Conservation (phyloP, 2,329 filamentous ascomycete genomes). For the Aspergillus glaucus region DNA sequence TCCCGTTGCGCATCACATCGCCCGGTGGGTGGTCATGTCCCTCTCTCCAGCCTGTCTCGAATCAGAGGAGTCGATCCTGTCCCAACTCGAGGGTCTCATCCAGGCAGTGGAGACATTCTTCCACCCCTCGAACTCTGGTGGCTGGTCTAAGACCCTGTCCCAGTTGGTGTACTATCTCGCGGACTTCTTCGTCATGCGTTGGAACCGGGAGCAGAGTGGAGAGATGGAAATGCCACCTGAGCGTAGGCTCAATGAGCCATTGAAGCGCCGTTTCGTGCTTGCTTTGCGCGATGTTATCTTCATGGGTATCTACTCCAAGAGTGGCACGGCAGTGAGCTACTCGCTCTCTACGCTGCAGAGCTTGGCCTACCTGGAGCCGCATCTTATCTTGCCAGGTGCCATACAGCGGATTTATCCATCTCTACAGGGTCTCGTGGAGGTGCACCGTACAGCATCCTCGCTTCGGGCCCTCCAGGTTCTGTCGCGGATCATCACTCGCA, state of each 20-base stretch:
- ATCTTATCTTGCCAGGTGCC: slow-evolving; percentile 84
- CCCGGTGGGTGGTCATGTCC: slow-evolving; percentile 87
- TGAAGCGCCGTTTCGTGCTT: slow-evolving; percentile 84
- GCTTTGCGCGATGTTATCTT: slow-evolving; percentile 89
- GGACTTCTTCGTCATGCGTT: slow-evolving; percentile 94
- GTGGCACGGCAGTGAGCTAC: slow-evolving; percentile 82
- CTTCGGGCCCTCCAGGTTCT: slow-evolving; percentile 87
- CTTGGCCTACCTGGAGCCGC: slow-evolving; percentile 82
- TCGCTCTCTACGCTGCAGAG: slow-evolving; percentile 86
- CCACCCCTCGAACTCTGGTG: slow-evolving; percentile 91
- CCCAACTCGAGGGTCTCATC: slow-evolving; percentile 81
- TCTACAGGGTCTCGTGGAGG: slow-evolving; percentile 91
- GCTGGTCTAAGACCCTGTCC: slow-evolving; percentile 82
- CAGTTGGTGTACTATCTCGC: slow-evolving; percentile 89
- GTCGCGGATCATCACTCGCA: slow-evolving; percentile 80
- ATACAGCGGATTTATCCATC: slow-evolving; percentile 95
- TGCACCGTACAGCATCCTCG: slow-evolving; percentile 91
- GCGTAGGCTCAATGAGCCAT: slow-evolving; percentile 67
- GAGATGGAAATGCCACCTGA: slow-evolving; percentile 82
- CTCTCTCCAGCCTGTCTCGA: slow-evolving; percentile 77
- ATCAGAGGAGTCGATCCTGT: slow-evolving; percentile 70
- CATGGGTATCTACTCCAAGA: slow-evolving; percentile 98
- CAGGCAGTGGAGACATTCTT: slow-evolving; percentile 98
- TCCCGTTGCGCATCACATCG: slow-evolving; percentile 84
- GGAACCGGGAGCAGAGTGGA: slow-evolving; percentile 89